Base-by-base conservation (phyloP, 176 grass and related monocot genomes). In the Rhynchospora tenuis region DNA sequence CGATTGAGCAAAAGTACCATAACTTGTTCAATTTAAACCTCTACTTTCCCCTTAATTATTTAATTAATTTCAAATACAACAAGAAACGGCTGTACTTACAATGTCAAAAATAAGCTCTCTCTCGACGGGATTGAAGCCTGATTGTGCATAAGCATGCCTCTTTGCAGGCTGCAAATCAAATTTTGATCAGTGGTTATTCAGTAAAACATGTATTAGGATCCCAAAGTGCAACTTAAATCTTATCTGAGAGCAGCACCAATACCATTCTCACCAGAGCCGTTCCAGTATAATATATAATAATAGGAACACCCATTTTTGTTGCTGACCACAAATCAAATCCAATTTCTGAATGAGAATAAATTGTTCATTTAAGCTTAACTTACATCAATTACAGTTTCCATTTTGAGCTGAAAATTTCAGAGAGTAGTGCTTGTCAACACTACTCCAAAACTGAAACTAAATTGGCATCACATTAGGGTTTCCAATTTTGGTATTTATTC, bases 91-190 rank as follows among this genome's bases (percentile, higher is more conserved):
- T 12, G 43, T 77, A 72, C 90, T 92, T 93, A 98, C 91, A 69
- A 95, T 95, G 82, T 98, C 96, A 75, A 98, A 98, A 90, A 95
- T 72, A 67, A 98, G 89, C 64, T 98, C 96, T 80, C 92, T 95
- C 79, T 95, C 95, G 6, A 98, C 81, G 7, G 92, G 91, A 59
- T 83, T 83, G 85, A 98, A 98, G 46, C 96, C 92, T 65, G 87
- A 84, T 79, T 95, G 92, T 76, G 92, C 92, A 42, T 98, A 98
- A 43, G 92, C 93, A 73, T 93, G 92, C 9, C 93, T 88, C 82
- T 95, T 98, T 85, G 93, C 80, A 83, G 96, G 96, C 96, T 98
- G 75, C 64, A 86, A 27, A 69, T 29, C 7, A 54, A 31, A 76
- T 7, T 76, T 54, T 76, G 69, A 14, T 55, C 38, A 48, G 48